Conservation (phyloP, 83 land plant genomes). For the Picea engelmannii region DNA sequence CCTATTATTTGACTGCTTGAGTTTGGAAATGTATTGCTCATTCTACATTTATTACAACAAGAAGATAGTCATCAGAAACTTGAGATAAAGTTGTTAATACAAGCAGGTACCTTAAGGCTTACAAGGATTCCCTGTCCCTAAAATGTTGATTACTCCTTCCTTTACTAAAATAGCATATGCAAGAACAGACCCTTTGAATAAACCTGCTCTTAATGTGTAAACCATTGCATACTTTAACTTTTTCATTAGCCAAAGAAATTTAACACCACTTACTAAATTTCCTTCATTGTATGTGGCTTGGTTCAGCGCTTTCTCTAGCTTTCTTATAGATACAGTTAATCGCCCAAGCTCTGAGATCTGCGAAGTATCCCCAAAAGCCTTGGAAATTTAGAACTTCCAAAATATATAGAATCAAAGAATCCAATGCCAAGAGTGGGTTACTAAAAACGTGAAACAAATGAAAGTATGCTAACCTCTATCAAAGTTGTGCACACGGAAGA, state of each 20-base stretch:
- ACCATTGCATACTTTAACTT: background rate
- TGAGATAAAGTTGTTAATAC: background rate
- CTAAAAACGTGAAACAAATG: background rate
- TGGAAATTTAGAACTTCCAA: background rate
- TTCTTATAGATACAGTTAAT: constrained; percentile 59
- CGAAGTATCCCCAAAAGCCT: background rate
- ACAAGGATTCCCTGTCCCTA: background rate
- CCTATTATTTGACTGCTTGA: constrained; percentile 68
- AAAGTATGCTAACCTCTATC: constrained; percentile 67
- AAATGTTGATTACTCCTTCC: background rate
- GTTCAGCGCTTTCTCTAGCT: constrained; percentile 64
- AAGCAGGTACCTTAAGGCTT: background rate
- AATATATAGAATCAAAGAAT: background rate
- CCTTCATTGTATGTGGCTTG: constrained; percentile 22
- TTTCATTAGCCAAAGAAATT: background rate
- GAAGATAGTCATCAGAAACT: background rate
- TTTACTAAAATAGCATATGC: background rate
- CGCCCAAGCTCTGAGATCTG: constrained; percentile 75
- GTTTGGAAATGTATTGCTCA: constrained; percentile 57
- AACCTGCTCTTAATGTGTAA: background rate
- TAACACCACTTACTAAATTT: constrained; percentile 28
- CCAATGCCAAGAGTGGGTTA: background rate
- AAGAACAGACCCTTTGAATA: background rate
- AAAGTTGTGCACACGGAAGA: constrained; percentile 68
- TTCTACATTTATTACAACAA: constrained; percentile 38